These are phyloP conservation scores for Escallonia herrerae DNA, from an alignment of 129 eudicot species.

Conservation along the genomic window DNA sequence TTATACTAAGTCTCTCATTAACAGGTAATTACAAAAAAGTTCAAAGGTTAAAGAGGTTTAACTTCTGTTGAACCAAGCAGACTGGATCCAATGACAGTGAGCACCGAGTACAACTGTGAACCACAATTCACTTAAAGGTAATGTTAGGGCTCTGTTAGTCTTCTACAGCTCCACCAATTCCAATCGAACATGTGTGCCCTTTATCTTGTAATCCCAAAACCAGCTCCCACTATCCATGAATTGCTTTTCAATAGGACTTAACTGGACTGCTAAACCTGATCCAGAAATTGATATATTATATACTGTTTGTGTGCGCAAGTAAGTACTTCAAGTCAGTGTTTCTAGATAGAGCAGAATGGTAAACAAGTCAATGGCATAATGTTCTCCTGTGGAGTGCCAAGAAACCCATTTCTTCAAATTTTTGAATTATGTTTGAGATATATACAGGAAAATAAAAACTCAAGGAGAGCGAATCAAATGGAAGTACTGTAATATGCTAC, in stretches of 20 bases:
- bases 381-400: too few species aligned
- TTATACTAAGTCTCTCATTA: conserved; percentile 23
- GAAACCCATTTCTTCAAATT: not conserved
- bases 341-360: too few species aligned
- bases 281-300: not conserved
- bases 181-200: conserved; percentile 55
- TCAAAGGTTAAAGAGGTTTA: conserved; percentile 42
- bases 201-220: conserved; percentile 79
- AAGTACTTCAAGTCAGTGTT: too few species aligned
- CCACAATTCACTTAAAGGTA: conserved; percentile 58
- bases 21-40: conserved; percentile 19
- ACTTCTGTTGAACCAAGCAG: conserved; percentile 76
- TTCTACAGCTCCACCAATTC: conserved; percentile 66
- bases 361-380: too few species aligned
- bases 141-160: conserved; percentile 17
- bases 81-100: conserved; percentile 4
- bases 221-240: conserved; percentile 79
- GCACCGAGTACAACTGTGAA: conserved; percentile 63
- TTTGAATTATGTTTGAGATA: not conserved
- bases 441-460: not conserved
- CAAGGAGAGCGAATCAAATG: not conserved
- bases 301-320: too few species aligned
- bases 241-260: conserved; percentile 53
- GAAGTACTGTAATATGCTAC: conserved; percentile 5
- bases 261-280: conserved; percentile 57